Evolutionary conservation across 139 green algal genomes (phyloP), one percentile per base, ranked within the genome.

Genomic region (Nannochloris sp.): DNA sequence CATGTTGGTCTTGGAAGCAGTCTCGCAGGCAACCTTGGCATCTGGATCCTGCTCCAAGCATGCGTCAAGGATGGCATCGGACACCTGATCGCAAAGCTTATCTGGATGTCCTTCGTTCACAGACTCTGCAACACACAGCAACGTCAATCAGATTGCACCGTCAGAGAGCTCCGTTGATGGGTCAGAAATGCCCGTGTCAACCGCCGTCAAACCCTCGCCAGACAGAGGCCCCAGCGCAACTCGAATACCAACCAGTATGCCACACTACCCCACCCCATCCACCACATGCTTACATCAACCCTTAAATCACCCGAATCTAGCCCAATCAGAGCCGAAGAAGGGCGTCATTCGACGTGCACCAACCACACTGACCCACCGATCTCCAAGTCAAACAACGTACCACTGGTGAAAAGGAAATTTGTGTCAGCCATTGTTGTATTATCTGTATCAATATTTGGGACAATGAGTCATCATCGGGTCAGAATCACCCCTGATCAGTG

Each of bases 1-100:
- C 91, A 99, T 97, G 79, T 86, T 85, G 20, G 93, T 99, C 91
- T 99, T 99, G 60, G 92, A 96, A 64, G 81, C 85, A 1, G 91
- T 98, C 84, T 99, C 93, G 81, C 93, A 99, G 12, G 93, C 93
- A 37, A 96, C 91, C 85, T 95, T 97, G 63, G 88, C 90, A 50
- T 88, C 82, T 8, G 91, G 92, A 72, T 98, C 92, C 78, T 96
- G 85, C 64, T 86, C 92, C 28, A 99, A 82, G 84, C 89, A 97
- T 5, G 93, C 93, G 60, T 99, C 93, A 40, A 99, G 81, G 53
- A 99, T 84, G 43, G 91, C 90, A 84, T 99, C 93, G 23, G 93
- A 99, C 40, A 99, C 88, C 78, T 96, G 87, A 71, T 95, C 86
- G 51, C 72, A 86, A 20, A 98, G 78, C 88, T 97, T 97, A 68